phyloP scores from a whole-genome alignment of 306 rosid genomes.

The Vigna hirtella region DNA sequence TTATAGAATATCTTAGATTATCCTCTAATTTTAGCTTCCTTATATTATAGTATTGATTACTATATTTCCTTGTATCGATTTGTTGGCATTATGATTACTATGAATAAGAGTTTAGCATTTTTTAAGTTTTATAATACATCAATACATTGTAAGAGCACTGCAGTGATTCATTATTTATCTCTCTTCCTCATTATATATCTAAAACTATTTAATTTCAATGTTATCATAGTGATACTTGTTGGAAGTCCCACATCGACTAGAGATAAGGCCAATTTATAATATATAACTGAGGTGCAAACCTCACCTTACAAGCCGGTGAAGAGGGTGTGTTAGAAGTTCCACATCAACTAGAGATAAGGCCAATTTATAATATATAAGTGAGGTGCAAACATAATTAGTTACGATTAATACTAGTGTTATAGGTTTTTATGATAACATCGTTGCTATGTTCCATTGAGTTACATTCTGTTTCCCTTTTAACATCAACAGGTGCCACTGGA shows the following conservation, averaged over 20 bases:
- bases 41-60: background rate
- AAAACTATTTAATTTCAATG: background rate
- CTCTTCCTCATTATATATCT: background rate
- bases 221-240: background rate
- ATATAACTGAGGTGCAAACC: no score
- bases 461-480: background rate
- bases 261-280: no score
- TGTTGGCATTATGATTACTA: background rate
- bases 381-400: no score
- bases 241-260: no score
- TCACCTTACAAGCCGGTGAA: no score
- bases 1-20: background rate
- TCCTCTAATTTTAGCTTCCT: constrained; percentile 7
- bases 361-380: no score
- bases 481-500: constrained; percentile 60
- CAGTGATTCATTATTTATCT: background rate
- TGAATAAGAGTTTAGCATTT: background rate
- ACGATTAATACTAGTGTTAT: background rate
- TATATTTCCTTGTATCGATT: background rate
- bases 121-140: background rate
- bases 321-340: no score
- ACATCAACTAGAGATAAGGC: no score
- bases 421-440: background rate
- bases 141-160: background rate
- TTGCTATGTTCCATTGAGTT: background rate